Evolutionary conservation across 768 basidiomycete genomes (phyloP), one percentile per base, ranked within the genome.

Genomic region (Leccinum barrowsii): DNA sequence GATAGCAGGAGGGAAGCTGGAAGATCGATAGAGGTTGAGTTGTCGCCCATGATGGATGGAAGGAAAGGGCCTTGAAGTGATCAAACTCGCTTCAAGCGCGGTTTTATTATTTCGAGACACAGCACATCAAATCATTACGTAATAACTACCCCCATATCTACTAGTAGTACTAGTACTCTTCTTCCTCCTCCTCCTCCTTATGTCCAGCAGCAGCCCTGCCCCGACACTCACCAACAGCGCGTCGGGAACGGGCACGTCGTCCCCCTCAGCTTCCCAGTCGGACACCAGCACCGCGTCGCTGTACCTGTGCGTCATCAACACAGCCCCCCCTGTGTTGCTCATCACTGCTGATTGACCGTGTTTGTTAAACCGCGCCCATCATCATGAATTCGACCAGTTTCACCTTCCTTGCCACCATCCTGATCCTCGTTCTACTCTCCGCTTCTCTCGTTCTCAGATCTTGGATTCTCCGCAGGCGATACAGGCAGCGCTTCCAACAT

Each of bases 1-100:
- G 91, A 81, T 5, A 92, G 82, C 63, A 87, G 77, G 67, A 93
- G 85, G 22, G 85, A 89, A 55, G 78, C 72, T 17, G 91, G 91
- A 7, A 92, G 70, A 0, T 13, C 12, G 2, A 48, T 5, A 2
- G 48, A 17, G 15, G 40, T 60, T 21, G 55, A 28, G 54, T 52
- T 66, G 54, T 22, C 28, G 6, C 62, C 52, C 70, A 73, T 73
- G 64, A 34, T 28, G 26, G 37, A n/a, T n/a, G 0, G 21, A 54
- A 22, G 8, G 12, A 47, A 11, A 8, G 11, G 37, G 35, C 34
- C 4, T n/a, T 19, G 22, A n/a, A 2, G 7, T 13, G n/a, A 3
- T 13, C 30, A 21, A 21, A 26, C 19, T 26, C 22, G 6, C 3
- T 34, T 4, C 4, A 8, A 11, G 19, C 53, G 22, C 3, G 5